A percentile compares a stretch with the other conserved stretches of the same genome.
These are phyloP conservation scores for Dittrichia graveolens DNA, from an alignment of 129 eudicot species.

Conservation along the genomic window DNA sequence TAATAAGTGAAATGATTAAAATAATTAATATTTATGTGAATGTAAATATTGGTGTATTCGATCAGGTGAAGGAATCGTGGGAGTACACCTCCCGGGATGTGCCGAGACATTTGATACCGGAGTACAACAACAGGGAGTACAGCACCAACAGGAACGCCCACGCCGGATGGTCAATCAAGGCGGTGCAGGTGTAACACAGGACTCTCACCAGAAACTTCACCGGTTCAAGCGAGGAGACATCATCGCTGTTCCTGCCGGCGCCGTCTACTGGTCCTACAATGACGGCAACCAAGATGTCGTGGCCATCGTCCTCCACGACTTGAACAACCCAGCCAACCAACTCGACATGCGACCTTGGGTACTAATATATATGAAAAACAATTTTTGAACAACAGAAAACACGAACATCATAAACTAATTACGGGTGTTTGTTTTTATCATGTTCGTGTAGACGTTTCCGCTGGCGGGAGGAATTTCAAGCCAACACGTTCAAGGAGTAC, in stretches of 20 bases:
- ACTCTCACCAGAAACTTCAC: slow-evolving; percentile 72
- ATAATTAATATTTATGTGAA: neutral
- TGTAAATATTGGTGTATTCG: neutral
- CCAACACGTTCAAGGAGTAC: slow-evolving; percentile 31
- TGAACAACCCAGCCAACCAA: slow-evolving; percentile 78
- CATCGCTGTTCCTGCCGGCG: slow-evolving; percentile 74
- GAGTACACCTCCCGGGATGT: slow-evolving; percentile 74
- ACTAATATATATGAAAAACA: neutral
- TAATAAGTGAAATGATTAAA: too few relatives aligned
- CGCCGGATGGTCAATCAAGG: slow-evolving; percentile 27
- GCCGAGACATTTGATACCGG: slow-evolving; percentile 63
- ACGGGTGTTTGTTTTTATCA: neutral
- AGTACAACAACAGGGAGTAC: slow-evolving; percentile 33
- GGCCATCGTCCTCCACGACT: slow-evolving; percentile 53
- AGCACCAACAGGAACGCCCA: slow-evolving; percentile 26
- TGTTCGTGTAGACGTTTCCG: slow-evolving; percentile 42
- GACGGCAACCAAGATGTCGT: slow-evolving; percentile 63
- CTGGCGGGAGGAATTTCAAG: slow-evolving; percentile 61
- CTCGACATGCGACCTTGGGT: slow-evolving; percentile 70
- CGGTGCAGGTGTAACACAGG: slow-evolving; percentile 17
- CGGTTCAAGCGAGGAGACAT: slow-evolving; percentile 64
- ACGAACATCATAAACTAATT: too few relatives aligned
- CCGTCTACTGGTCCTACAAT: slow-evolving; percentile 71
- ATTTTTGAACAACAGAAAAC: too few relatives aligned
- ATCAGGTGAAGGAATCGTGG: slow-evolving; percentile 64